A percentile compares a stretch with the other conserved stretches of the same genome.
Evolutionary conservation across 345 rosid species (phyloP).

Genomic region (Corchorus olitorius): DNA sequence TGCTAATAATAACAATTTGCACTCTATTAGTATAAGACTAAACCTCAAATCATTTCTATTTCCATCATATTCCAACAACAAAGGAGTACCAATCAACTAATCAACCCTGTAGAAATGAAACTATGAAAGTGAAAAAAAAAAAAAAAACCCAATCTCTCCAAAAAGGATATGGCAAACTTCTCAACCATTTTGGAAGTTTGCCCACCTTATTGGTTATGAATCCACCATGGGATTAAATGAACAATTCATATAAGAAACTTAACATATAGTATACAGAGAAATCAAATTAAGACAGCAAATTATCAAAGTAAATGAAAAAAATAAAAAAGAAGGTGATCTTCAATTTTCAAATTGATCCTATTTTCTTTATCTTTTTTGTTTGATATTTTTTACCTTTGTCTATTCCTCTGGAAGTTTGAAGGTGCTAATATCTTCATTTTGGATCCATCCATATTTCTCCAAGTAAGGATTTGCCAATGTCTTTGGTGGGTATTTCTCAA

Average conservation of each 20-base stretch:
- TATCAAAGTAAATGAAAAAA: neutral
- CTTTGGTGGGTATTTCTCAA: conserved; percentile 69
- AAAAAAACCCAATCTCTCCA: neutral
- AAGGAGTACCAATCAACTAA: neutral
- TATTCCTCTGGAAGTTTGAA: conserved; percentile 45
- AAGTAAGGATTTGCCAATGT: conserved; percentile 69
- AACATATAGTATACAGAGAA: neutral
- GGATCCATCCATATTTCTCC: conserved; percentile 93
- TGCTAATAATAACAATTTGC: neutral
- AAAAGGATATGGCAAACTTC: neutral
- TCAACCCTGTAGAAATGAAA: neutral
- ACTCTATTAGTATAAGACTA: neutral
- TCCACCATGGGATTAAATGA: conserved; percentile 5
- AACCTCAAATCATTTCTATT: neutral
- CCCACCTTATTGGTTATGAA: conserved; percentile 8
- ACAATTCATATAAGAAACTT: neutral
- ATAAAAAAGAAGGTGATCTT: too few species aligned
- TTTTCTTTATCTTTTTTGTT: neutral
- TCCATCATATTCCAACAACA: neutral
- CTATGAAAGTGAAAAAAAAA: neutral
- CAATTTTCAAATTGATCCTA: neutral
- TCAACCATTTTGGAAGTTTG: neutral
- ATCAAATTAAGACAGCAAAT: neutral
- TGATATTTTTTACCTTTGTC: neutral
- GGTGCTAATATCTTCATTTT: conserved; percentile 62